phyloP scores from a whole-genome alignment of 1,284 basidiomycete species.

The Schizophyllum commune region DNA sequence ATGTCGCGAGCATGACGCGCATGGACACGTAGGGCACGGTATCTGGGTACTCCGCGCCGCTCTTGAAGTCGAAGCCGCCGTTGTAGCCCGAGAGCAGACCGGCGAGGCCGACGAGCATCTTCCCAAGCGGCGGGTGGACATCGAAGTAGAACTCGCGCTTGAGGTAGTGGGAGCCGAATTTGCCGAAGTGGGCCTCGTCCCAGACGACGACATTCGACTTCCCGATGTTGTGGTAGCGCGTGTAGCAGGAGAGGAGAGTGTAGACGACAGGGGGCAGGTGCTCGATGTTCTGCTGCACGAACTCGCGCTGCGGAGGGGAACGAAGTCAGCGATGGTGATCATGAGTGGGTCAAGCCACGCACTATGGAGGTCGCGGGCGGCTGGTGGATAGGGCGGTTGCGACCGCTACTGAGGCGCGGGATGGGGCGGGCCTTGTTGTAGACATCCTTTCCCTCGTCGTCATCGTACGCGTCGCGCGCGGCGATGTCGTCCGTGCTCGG shows the following conservation, averaged over 20 bases:
- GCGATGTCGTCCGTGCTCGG: neutral
- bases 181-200: constrained; percentile 99
- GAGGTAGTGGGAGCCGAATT: constrained; percentile 95
- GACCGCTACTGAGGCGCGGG: constrained; percentile 45
- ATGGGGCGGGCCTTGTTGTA: constrained; percentile 49
- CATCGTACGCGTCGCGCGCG: constrained; percentile 28
- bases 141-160: constrained; percentile 95
- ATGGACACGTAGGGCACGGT: constrained; percentile 90
- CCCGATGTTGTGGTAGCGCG: constrained; percentile 94
- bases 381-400: constrained; percentile 14
- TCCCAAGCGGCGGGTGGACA: constrained; percentile 97
- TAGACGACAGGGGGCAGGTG: constrained; percentile 81
- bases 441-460: constrained; percentile 69
- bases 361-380: constrained; percentile 2
- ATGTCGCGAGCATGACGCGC: constrained; percentile 90
- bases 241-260: constrained; percentile 90
- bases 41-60: constrained; percentile 80
- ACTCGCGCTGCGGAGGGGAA: constrained; percentile 49
- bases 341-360: neutral
- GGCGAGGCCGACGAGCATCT: constrained; percentile 96
- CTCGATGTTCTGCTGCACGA: constrained; percentile 77
- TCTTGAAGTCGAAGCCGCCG: constrained; percentile 92
- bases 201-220: constrained; percentile 84
- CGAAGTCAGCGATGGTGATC: constrained; percentile 1
- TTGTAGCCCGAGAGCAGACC: constrained; percentile 90